A percentile compares a stretch with the other conserved stretches of the same genome.
Evolutionary conservation across 768 basidiomycete genomes (phyloP).

Genomic region (Fistulinella prunicolor): DNA sequence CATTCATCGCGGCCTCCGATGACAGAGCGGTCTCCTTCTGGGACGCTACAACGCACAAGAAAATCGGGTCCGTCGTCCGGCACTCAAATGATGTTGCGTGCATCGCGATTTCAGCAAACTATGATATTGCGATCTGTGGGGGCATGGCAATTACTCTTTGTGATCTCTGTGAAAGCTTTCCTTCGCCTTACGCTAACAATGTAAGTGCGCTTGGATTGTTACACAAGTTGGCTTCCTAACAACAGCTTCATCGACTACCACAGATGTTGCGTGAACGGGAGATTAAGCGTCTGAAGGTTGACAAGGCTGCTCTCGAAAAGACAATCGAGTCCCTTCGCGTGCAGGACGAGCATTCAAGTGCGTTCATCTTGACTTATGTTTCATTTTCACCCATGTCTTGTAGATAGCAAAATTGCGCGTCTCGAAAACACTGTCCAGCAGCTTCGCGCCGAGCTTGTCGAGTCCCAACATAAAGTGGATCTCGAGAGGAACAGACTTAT

Average conservation of each 20-base stretch:
- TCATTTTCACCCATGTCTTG: not conserved
- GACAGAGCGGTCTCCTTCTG: conserved; percentile 5
- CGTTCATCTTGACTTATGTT: not conserved
- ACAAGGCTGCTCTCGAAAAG: not conserved
- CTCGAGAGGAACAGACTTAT: too few species aligned
- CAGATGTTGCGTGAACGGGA: too few species aligned
- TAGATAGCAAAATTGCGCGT: not conserved
- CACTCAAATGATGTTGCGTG: not conserved
- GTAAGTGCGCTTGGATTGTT: too few species aligned
- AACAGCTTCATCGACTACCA: too few species aligned
- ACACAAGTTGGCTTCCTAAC: too few species aligned
- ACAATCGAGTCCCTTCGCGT: not conserved
- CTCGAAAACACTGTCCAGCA: not conserved
- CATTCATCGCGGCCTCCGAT: not conserved
- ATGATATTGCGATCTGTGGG: not conserved
- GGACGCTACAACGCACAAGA: not conserved
- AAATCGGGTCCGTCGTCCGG: not conserved
- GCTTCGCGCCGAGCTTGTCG: too few species aligned
- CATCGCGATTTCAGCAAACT: conserved; percentile 1
- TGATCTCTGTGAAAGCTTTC: not conserved
- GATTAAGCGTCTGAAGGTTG: too few species aligned
- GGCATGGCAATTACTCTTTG: not conserved
- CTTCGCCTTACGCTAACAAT: not conserved
- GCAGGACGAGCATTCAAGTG: not conserved
- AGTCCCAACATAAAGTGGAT: too few species aligned